Conservation (phyloP, 2,329 filamentous ascomycete genomes). For the Tolypocladium guangdongense region DNA sequence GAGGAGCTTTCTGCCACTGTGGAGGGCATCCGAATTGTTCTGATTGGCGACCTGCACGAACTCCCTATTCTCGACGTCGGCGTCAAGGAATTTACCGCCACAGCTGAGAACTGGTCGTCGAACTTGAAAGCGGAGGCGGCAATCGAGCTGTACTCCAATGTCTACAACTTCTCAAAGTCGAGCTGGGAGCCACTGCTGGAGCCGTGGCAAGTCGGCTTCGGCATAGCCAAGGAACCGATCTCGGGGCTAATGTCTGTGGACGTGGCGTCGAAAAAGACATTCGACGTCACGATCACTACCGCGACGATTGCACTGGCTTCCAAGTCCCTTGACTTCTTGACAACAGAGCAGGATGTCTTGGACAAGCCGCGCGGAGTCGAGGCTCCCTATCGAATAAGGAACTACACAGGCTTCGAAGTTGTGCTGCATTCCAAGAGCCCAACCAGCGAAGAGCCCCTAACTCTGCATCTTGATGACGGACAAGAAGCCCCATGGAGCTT, state of each 20-base stretch:
- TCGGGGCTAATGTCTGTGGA: constrained; percentile 75
- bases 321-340: constrained; percentile 86
- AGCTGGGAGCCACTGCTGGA: constrained; percentile 95
- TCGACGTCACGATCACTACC: constrained; percentile 87
- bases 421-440: constrained; percentile 69
- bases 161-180: constrained; percentile 98
- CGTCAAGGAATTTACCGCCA: constrained; percentile 77
- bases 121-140: constrained; percentile 77
- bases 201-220: constrained; percentile 90
- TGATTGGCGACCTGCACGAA: constrained; percentile 94
- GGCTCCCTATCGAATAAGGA: constrained; percentile 85
- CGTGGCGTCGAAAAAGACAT: constrained; percentile 74
- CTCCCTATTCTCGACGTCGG: constrained; percentile 89
- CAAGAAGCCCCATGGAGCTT: constrained; percentile 93
- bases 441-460: constrained; percentile 54
- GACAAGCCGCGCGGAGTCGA: constrained; percentile 88
- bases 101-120: constrained; percentile 84
- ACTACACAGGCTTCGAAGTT: constrained; percentile 90
- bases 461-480: constrained; percentile 72
- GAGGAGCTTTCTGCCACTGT: constrained; percentile 82
- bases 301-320: constrained; percentile 87
- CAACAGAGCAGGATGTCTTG: constrained; percentile 73
- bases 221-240: constrained; percentile 66
- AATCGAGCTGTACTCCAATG: constrained; percentile 90
- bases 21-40: constrained; percentile 79